A percentile compares a stretch with the other conserved stretches of the same genome.
Conservation (phyloP, 306 rosid species). For the Prunus campanulata region DNA sequence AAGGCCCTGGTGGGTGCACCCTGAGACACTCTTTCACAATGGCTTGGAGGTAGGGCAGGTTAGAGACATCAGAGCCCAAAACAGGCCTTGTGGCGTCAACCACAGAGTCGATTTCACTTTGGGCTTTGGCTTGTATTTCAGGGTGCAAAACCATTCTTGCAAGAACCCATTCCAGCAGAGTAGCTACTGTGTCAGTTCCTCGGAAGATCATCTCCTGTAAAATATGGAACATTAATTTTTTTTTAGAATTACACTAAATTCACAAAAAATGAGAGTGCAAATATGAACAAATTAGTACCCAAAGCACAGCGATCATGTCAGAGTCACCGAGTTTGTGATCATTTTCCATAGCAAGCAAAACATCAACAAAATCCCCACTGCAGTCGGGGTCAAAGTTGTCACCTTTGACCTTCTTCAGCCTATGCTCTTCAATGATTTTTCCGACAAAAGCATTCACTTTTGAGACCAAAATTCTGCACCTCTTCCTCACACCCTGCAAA, state of each 20-base stretch:
- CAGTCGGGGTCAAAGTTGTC: neutral
- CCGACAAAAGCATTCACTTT: conserved; percentile 32
- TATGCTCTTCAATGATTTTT: conserved; percentile 37
- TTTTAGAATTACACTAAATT: neutral
- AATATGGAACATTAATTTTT: neutral
- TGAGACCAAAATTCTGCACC: conserved; percentile 25
- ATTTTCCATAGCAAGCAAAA: conserved; percentile 31
- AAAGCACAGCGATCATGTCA: conserved; percentile 45
- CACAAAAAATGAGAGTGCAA: neutral
- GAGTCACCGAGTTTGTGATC: conserved; percentile 31
- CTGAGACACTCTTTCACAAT: conserved; percentile 44
- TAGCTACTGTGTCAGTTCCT: conserved; percentile 48
- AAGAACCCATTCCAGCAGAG: conserved; percentile 42
- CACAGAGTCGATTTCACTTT: conserved; percentile 28
- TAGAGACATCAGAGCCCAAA: conserved; percentile 28
- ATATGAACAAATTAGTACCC: conserved; percentile 16
- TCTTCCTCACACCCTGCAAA: conserved; percentile 36
- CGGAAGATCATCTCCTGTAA: conserved; percentile 49
- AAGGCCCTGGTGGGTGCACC: conserved; percentile 49
- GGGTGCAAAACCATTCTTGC: conserved; percentile 42
- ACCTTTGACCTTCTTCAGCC: conserved; percentile 5
- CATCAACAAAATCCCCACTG: conserved; percentile 37
- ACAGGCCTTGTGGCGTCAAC: conserved; percentile 14
- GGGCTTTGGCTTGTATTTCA: conserved; percentile 34
- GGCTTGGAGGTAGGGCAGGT: conserved; percentile 38